Conservation (phyloP, 2,329 filamentous ascomycete species). For the Xylariales sp. region DNA sequence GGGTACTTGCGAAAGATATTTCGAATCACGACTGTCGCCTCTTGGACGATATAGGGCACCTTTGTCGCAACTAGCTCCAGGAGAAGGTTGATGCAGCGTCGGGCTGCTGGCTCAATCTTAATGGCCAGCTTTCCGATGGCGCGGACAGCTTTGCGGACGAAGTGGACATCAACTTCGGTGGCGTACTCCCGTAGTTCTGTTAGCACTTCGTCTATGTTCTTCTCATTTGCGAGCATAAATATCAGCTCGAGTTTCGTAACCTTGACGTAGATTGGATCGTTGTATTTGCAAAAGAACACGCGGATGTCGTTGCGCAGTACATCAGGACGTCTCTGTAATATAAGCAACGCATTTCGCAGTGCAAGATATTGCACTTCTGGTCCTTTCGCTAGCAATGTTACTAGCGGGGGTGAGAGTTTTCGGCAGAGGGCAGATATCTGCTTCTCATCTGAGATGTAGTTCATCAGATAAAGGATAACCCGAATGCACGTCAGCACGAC, state of each 20-base stretch:
- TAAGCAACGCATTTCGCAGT: constrained; percentile 86
- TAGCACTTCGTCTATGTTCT: constrained; percentile 91
- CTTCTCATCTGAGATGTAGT: constrained; percentile 92
- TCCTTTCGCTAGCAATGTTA: constrained; percentile 91
- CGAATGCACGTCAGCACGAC: constrained; percentile 95
- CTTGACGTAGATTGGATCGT: constrained; percentile 98
- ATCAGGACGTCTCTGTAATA: constrained; percentile 87
- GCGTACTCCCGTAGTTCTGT: constrained; percentile 95
- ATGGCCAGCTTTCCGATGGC: constrained; percentile 98
- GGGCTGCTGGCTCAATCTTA: constrained; percentile 93
- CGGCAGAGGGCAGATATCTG: constrained; percentile 81
- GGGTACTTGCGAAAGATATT: constrained; percentile 99
- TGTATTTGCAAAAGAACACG: constrained; percentile 99
- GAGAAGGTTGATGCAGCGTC: constrained; percentile 85
- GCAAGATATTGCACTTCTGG: constrained; percentile 98
- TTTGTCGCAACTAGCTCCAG: constrained; percentile 96
- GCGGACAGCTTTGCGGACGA: constrained; percentile 93
- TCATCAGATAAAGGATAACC: constrained; percentile 96
- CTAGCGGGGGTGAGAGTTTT: constrained; percentile 90
- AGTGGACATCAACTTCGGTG: constrained; percentile 97
- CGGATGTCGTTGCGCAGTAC: constrained; percentile 94
- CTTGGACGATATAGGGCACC: constrained; percentile 97
- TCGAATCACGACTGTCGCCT: constrained; percentile 95
- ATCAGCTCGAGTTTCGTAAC: constrained; percentile 98
- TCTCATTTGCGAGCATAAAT: constrained; percentile 95